Evolutionary conservation across 2,329 filamentous ascomycete genomes (phyloP).

Genomic region (Apiospora arundinis): DNA sequence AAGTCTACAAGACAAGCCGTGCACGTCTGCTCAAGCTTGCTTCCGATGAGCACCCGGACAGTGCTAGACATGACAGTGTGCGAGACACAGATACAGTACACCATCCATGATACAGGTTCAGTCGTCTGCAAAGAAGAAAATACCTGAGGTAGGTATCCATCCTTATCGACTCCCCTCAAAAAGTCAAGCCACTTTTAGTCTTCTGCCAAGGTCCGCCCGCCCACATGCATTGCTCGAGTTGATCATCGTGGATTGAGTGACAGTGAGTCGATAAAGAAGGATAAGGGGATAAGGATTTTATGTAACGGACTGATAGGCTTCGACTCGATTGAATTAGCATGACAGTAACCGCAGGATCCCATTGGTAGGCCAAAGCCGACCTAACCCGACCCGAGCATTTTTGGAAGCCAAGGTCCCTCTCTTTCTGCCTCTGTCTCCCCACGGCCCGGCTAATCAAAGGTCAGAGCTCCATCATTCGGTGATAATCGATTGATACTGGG

Average conservation of each 20-base stretch:
- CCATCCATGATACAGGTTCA: no score
- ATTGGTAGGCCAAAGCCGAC: constrained; percentile 2
- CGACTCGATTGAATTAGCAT: neutral
- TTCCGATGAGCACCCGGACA: neutral
- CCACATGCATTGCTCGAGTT: neutral
- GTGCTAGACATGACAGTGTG: neutral
- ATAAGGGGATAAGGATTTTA: neutral
- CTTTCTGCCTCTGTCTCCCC: neutral
- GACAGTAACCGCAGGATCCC: no score
- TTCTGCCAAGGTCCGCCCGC: neutral
- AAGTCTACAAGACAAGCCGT: no score
- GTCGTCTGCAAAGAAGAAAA: neutral
- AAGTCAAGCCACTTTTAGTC: neutral
- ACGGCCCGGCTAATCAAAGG: neutral
- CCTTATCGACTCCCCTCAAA: neutral
- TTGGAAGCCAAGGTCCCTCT: neutral
- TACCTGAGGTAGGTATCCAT: no score
- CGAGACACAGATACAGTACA: neutral
- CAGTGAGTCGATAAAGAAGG: neutral
- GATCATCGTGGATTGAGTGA: neutral
- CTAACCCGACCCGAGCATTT: constrained; percentile 1
- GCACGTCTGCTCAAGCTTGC: no score
- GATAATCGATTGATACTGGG: neutral
- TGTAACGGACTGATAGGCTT: neutral
- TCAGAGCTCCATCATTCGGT: neutral